These are phyloP conservation scores for Tricholoma terreum DNA, from an alignment of 768 basidiomycete species.

Conservation along the genomic window DNA sequence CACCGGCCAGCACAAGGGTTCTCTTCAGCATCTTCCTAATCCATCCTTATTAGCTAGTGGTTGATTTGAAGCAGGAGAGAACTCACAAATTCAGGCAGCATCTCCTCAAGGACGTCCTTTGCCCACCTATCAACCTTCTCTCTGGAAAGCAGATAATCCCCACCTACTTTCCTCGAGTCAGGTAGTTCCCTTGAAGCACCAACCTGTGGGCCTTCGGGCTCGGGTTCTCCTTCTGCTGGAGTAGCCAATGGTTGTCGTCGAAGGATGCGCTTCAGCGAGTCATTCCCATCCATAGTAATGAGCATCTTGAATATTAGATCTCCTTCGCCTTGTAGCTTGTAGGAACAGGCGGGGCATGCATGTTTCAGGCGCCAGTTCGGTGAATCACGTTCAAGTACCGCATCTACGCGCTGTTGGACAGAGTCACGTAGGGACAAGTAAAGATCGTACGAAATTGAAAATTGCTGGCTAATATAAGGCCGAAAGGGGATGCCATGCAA, in stretches of 20 bases:
- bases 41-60: neutral
- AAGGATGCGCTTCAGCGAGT: conserved; percentile 23
- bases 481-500: conserved; percentile 21
- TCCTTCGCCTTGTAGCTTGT: conserved; percentile 22
- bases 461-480: conserved; percentile 17
- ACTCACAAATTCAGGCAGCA: conserved; percentile 3
- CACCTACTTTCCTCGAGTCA: conserved; percentile 8
- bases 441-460: conserved; percentile 24
- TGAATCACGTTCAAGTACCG: conserved; percentile 18
- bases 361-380: conserved; percentile 24
- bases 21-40: conserved; percentile 6
- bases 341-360: conserved; percentile 25
- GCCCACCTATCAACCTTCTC: conserved; percentile 22
- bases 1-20: conserved; percentile 19
- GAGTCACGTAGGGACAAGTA: conserved; percentile 16
- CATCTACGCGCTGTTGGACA: conserved; percentile 11
- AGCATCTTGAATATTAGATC: conserved; percentile 18
- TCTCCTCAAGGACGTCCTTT: conserved; percentile 5
- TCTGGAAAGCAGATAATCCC: conserved; percentile 18
- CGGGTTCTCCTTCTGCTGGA: conserved; percentile 1
- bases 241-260: neutral
- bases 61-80: neutral
- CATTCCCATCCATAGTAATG: conserved; percentile 25
- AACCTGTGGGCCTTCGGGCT: conserved; percentile 1
- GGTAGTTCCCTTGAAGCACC: conserved; percentile 4